Evolutionary conservation across 2,329 filamentous ascomycete genomes (phyloP).

Genomic region (Botrytis aclada): DNA sequence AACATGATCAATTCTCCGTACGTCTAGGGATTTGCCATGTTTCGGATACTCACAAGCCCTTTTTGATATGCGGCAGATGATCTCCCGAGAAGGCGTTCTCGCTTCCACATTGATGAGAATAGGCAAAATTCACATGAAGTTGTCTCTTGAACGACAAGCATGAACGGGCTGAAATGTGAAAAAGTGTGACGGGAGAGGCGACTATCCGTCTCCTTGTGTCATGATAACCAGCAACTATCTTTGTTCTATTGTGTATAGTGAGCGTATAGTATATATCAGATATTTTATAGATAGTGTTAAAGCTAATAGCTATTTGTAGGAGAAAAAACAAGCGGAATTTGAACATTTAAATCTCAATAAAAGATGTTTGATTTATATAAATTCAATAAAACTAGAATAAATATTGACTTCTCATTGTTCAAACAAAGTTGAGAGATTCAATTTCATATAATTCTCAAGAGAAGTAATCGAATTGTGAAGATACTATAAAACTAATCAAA

Average conservation of each 20-base stretch:
- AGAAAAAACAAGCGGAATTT: no score
- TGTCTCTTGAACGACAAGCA: conserved; percentile 6
- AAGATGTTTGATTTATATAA: no score
- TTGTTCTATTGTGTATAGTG: neutral
- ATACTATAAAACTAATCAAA: no score
- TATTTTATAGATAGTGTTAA: conserved; percentile 1
- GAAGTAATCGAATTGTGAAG: no score
- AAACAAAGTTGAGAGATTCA: no score
- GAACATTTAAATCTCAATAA: no score
- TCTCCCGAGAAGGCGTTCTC: conserved; percentile 26
- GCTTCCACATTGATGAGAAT: conserved; percentile 17
- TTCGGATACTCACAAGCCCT: conserved; percentile 21
- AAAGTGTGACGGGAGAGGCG: conserved; percentile 13
- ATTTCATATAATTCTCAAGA: no score
- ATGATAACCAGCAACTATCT: neutral
- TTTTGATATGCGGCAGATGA: conserved; percentile 27
- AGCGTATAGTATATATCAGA: neutral
- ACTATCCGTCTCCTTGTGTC: conserved; percentile 13
- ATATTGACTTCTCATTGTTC: no score
- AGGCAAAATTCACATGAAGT: neutral
- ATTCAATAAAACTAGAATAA: no score
- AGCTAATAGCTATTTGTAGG: no score
- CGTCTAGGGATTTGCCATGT: conserved; percentile 10
- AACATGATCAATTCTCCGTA: conserved; percentile 19
- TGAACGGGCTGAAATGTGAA: conserved; percentile 12